Percentiles rank a stretch among this genome's conserved stretches.
Conservation (phyloP, 1,284 basidiomycete genomes). For the Apiotrichum akiyoshidainum region DNA sequence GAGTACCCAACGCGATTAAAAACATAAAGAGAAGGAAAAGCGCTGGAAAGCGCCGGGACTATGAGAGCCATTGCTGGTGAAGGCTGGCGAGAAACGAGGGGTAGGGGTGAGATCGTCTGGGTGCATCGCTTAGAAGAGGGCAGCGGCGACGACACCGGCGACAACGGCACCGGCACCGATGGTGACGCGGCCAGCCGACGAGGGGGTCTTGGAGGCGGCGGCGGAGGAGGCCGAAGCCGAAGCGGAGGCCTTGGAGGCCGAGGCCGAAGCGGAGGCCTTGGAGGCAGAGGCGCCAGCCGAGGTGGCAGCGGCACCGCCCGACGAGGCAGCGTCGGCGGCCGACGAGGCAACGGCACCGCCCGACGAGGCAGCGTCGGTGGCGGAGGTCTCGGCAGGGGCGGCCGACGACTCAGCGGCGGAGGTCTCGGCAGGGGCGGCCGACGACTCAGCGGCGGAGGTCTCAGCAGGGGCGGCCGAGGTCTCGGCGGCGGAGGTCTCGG, state of each 20-base stretch:
- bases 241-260: not conserved
- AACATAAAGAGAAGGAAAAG: too few species aligned
- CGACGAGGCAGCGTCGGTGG: not conserved
- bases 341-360: not conserved
- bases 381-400: not conserved
- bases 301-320: not conserved
- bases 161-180: not conserved
- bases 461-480: not conserved
- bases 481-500: not conserved
- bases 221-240: not conserved
- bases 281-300: not conserved
- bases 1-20: too few species aligned
- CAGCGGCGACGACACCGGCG: not conserved
- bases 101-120: slow-evolving; percentile 2
- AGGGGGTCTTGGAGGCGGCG: not conserved
- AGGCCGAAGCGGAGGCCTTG: not conserved
- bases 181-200: not conserved
- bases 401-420: not conserved
- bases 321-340: not conserved
- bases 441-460: not conserved
- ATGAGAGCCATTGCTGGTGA: not conserved
- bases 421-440: not conserved
- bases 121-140: not conserved
- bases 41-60: too few species aligned
- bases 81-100: slow-evolving; percentile 1